A percentile compares a stretch with the other conserved stretches of the same genome.
Evolutionary conservation across 2,329 filamentous ascomycete genomes (phyloP).

Genomic region (Hymenoscyphus infarciens): DNA sequence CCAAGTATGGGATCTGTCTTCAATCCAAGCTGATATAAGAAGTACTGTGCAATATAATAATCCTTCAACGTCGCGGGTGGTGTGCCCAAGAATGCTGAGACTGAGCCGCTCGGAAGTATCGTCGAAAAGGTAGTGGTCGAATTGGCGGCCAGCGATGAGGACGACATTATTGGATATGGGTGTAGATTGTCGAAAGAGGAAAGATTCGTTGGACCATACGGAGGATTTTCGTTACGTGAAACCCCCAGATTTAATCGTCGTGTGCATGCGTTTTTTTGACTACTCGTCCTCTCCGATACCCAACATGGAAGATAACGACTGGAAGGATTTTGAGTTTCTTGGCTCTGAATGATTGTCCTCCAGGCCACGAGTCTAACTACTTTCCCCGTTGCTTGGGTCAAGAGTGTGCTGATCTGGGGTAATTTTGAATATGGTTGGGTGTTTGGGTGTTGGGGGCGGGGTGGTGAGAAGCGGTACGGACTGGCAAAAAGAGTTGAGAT

Average conservation of each 20-base stretch:
- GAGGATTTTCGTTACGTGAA: too few relatives aligned
- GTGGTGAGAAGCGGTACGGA: background rate
- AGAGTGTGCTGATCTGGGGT: background rate
- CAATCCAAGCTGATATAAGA: background rate
- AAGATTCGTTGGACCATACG: too few relatives aligned
- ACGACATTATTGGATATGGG: background rate
- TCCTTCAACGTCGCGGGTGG: background rate
- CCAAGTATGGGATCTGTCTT: slow-evolving; percentile 2
- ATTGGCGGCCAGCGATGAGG: background rate
- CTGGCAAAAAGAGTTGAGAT: background rate
- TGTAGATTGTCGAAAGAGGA: too few relatives aligned
- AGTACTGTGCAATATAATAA: background rate
- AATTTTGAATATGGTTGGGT: background rate
- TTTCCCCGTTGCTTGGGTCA: background rate
- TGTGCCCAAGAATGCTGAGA: background rate
- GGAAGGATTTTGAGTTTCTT: background rate
- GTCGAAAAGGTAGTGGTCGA: background rate
- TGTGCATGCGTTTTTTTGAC: too few relatives aligned
- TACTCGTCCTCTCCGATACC: background rate
- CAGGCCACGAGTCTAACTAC: background rate
- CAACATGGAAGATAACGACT: background rate
- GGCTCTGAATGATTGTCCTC: background rate
- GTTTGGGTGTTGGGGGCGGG: too few relatives aligned
- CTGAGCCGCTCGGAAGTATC: background rate
- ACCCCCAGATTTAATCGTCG: too few relatives aligned